Percentiles rank a stretch among this genome's conserved stretches.
These are phyloP conservation scores for Zymoseptoria tritici DNA, from an alignment of 2,329 filamentous ascomycete species.

Conservation along the genomic window DNA sequence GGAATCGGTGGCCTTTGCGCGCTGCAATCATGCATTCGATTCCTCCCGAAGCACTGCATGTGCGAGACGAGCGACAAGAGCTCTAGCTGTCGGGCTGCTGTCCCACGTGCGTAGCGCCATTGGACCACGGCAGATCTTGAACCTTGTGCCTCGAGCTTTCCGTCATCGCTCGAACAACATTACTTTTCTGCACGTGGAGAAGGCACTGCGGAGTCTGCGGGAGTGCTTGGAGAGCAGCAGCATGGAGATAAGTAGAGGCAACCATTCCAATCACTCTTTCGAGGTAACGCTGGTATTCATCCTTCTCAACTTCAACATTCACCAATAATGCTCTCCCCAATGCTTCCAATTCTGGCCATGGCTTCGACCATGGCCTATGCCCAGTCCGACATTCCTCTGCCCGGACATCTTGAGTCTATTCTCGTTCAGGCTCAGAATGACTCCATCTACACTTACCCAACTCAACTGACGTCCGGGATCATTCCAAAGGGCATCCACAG, in stretches of 20 bases:
- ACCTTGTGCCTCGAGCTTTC: not conserved
- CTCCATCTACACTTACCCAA: conserved; percentile 52
- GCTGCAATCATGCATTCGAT: not conserved
- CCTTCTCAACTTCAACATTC: not conserved
- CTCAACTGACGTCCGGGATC: conserved; percentile 53
- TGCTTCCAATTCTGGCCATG: not conserved
- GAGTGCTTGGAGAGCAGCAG: not conserved
- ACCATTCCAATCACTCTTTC: not conserved
- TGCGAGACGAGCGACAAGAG: not conserved
- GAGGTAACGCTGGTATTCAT: not conserved
- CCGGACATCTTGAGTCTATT: conserved; percentile 47
- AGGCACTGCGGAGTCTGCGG: not conserved
- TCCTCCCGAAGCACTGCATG: not conserved
- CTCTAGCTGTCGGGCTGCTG: not conserved
- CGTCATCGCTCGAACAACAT: not conserved
- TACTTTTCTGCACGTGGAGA: not conserved
- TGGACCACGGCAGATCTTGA: not conserved
- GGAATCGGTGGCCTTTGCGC: not conserved
- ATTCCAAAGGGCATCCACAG: conserved; percentile 50
- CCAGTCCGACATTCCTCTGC: conserved; percentile 33
- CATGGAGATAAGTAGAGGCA: not conserved
- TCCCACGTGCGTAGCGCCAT: conserved; percentile 6
- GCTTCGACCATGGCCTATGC: conserved; percentile 10
- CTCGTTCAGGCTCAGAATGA: conserved; percentile 47
- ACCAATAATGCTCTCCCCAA: conserved; percentile 9